A percentile compares a stretch with the other conserved stretches of the same genome.
These are phyloP conservation scores for Pseudofabraea citricarpa DNA, from an alignment of 2,329 filamentous ascomycete genomes.

Conservation along the genomic window DNA sequence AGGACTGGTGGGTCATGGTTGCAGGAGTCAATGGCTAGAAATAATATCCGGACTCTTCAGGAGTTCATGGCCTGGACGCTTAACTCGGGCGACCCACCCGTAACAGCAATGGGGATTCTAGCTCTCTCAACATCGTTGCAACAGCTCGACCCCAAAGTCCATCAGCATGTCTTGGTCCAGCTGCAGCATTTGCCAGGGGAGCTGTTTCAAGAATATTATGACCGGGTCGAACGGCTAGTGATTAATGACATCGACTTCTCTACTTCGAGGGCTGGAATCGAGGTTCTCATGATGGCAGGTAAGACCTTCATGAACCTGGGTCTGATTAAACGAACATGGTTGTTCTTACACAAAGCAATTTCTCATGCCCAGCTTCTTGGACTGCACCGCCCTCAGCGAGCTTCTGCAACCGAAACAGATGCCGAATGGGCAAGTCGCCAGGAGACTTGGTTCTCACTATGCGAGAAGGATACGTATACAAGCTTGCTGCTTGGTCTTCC, in stretches of 20 bases:
- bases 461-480: conserved; percentile 43
- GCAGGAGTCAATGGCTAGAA: background rate
- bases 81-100: conserved; percentile 4
- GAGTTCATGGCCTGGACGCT: conserved; percentile 7
- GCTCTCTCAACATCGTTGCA: conserved; percentile 9
- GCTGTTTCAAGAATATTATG: conserved; percentile 13
- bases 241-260: conserved; percentile 8
- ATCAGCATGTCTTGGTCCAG: conserved; percentile 9
- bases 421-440: conserved; percentile 6
- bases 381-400: conserved; percentile 31
- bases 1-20: conserved; percentile 9
- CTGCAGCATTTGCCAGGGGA: conserved; percentile 8
- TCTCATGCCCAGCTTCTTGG: conserved; percentile 48
- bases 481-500: conserved; percentile 49
- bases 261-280: conserved; percentile 45
- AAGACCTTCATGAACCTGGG: conserved; percentile 48
- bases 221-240: conserved; percentile 8
- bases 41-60: conserved; percentile 4
- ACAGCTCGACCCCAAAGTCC: conserved; percentile 6
- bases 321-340: conserved; percentile 48
- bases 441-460: conserved; percentile 30
- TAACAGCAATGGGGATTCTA: conserved; percentile 8
- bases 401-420: conserved; percentile 14
- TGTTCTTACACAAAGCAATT: conserved; percentile 44
- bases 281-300: conserved; percentile 44